Evolutionary conservation across 2,329 filamentous ascomycete species (phyloP), one percentile per base, ranked within the genome.

Genomic region (Dothideomycetidae sp.): DNA sequence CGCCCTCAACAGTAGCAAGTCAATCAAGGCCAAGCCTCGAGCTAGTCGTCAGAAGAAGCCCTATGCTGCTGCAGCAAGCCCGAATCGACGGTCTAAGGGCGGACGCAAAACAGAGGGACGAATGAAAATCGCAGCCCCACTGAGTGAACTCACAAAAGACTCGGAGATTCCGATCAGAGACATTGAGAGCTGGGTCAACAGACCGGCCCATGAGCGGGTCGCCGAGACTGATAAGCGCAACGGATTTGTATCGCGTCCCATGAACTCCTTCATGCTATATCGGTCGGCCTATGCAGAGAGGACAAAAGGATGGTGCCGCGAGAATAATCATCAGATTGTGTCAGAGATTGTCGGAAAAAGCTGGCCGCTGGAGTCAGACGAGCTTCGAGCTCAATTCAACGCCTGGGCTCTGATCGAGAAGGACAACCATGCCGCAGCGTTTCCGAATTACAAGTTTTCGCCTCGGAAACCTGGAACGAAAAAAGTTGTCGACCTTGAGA

Each of bases 251-350:
- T 84, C 88, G 50, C 71, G 90, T 18, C 86, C 90, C 2, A 93
- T 94, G 79, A 98, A 98, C 57, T 88, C 83, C 1, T 98, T 96
- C 63, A 93, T 98, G 80, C 67, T 98, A 35, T 98, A 98, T 57
- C 79, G 90, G 29, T 93, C 90, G 47, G 83, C 84, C 5, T 94
- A 83, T 53, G 82, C 92, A 42, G 81, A 90, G 44, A 70, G 85
- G 19, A 83, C 82, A 42, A 93, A 93, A 58, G 67, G 73, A 36
- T 82, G 77, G 67, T 82, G 81, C 49, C 65, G 73, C 10, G 76
- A 90, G 50, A 88, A 90, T 57, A 94, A 96, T 60, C 88, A 98
- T 56, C 88, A 98, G 56, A 66, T 90, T 23, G 81, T 96, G 16
- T 96, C 88, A 2, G 75, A 77, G 31, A 74, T 90, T n/a, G 84